Base-by-base conservation (phyloP, 345 rosid genomes). In the Eutrema heterophyllum region DNA sequence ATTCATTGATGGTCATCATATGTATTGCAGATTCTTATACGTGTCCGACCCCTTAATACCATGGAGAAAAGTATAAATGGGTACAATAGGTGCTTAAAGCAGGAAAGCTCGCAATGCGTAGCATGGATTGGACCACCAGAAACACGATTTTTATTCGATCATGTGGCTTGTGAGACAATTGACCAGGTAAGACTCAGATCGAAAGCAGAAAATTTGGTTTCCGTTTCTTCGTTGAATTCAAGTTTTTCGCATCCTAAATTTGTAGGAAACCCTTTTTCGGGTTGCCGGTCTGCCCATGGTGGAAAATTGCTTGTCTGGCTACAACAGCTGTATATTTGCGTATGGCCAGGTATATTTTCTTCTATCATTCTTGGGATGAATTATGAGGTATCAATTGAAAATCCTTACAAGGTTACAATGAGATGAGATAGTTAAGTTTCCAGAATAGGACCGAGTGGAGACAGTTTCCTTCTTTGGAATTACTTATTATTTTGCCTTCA, bases 251-350 rank as follows among this genome's bases (percentile, higher is more conserved):
- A 66, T 56, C 9, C 27, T 73, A 41, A 16, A 75, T 73, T 74
- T 77, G 71, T 93, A 92, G 97, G 96, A 95, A 69, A 86, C 83
- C 70, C 89, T 95, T 64, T 95, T 92, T 53, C 81, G 97, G 73
- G 90, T 88, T 89, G 88, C 89, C 24, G 90, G 89, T 71, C 85
- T 95, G 63, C 97, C 93, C 46, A 95, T 92, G 97, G 96, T 92
- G 58, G 97, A 95, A 84, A 95, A 92, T 68, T 95, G 99, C 82
- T 76, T 95, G 86, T 91, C 97, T 76, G 99, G 99, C 29, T 90
- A 94, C 77, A 95, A 95, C 46, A 92, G 97, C 74, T 94, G 99
- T 79, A 89, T 95, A 84, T 95, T 95, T 83, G 99, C 97, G 4
- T 95, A 92, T 75, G 99, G 97, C 36, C 99, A 95, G 97, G 99